phyloP scores from a whole-genome alignment of 2,329 filamentous ascomycete species.

The Fulvia fulva region DNA sequence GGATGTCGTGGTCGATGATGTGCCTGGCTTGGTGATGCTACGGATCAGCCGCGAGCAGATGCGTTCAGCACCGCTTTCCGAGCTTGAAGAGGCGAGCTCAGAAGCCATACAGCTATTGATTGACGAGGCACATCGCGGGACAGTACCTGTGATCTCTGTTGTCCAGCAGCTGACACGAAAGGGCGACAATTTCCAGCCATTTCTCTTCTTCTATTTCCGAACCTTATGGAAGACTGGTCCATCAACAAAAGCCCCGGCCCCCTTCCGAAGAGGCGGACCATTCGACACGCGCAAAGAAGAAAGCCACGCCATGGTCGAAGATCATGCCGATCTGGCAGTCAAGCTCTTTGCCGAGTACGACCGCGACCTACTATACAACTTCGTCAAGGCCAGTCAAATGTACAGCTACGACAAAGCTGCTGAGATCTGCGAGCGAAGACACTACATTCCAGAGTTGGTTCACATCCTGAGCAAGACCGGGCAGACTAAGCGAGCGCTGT shows the following conservation, averaged over 20 bases:
- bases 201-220: conserved; percentile 88
- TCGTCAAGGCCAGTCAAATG: conserved; percentile 72
- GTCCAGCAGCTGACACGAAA: conserved; percentile 70
- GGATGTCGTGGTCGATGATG: conserved; percentile 82
- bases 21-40: conserved; percentile 80
- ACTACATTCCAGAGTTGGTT: conserved; percentile 89
- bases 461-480: conserved; percentile 94
- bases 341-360: conserved; percentile 83
- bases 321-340: conserved; percentile 81
- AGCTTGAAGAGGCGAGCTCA: conserved; percentile 73
- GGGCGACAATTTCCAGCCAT: conserved; percentile 58
- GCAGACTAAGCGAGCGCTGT: conserved; percentile 84
- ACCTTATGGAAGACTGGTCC: conserved; percentile 64
- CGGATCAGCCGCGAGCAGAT: conserved; percentile 72
- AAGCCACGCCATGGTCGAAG: conserved; percentile 67
- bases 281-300: conserved; percentile 42
- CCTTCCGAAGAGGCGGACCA: conserved; percentile 22
- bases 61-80: conserved; percentile 59
- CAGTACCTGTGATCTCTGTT: conserved; percentile 73
- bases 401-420: conserved; percentile 83
- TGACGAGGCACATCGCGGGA: conserved; percentile 83
- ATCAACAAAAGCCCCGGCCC: background rate
- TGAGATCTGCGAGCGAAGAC: conserved; percentile 71
- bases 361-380: conserved; percentile 75
- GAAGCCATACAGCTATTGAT: conserved; percentile 85